A percentile compares a stretch with the other conserved stretches of the same genome.
These are phyloP conservation scores for Plectosphaerella plurivora DNA, from an alignment of 2,329 filamentous ascomycete genomes.

Conservation along the genomic window DNA sequence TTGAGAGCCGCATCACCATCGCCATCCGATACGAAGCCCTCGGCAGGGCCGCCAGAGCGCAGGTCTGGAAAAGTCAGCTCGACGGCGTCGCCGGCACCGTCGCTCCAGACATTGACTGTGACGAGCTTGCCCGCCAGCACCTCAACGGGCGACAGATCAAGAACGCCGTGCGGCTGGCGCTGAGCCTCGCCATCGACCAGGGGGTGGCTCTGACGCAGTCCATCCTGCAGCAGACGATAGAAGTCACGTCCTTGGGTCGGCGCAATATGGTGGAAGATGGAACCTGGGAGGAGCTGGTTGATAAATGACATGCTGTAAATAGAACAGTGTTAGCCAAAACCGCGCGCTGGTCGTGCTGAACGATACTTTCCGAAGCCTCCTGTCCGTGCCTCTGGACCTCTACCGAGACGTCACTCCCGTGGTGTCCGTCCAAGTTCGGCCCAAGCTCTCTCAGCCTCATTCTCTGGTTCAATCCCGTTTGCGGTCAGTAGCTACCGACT, in stretches of 20 bases:
- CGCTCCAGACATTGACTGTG: slow-evolving; percentile 46
- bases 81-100: slow-evolving; percentile 3
- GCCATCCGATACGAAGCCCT: slow-evolving; percentile 68
- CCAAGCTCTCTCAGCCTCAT: too few species aligned
- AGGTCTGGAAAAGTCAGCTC: slow-evolving; percentile 7
- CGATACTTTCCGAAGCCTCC: too few species aligned
- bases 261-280: background rate
- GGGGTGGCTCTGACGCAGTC: slow-evolving; percentile 63
- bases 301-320: background rate
- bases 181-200: slow-evolving; percentile 76
- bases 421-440: too few species aligned
- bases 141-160: slow-evolving; percentile 71
- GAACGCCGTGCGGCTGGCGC: slow-evolving; percentile 78
- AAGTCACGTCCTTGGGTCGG: background rate
- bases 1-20: slow-evolving; percentile 83
- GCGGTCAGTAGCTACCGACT: too few species aligned
- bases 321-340: too few species aligned
- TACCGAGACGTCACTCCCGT: too few species aligned
- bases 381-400: too few species aligned
- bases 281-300: background rate
- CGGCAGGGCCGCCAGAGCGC: slow-evolving; percentile 27
- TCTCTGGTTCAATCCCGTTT: too few species aligned
- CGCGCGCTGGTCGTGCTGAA: too few species aligned
- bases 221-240: background rate
- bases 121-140: slow-evolving; percentile 60